Conservation (phyloP, 2,329 filamentous ascomycete genomes). For the Sclerotinia subarctica region DNA sequence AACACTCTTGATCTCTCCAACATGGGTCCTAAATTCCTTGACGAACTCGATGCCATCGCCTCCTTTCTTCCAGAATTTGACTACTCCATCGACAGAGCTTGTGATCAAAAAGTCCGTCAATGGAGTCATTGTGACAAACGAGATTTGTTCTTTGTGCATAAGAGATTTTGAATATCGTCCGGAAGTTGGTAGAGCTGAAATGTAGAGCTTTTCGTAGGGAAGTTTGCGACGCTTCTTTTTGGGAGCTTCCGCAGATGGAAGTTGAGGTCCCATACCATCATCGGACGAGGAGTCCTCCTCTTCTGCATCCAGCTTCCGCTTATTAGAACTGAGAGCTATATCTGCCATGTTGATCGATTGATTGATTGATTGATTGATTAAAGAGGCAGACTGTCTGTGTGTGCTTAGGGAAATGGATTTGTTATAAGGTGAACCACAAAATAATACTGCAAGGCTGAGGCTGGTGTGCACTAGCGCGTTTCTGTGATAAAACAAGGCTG, state of each 20-base stretch:
- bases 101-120: constrained; percentile 94
- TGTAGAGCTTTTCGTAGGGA: constrained; percentile 91
- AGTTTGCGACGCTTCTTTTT: constrained; percentile 91
- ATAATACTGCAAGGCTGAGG: constrained; percentile 19
- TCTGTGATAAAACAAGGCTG: not conserved
- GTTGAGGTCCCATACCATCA: constrained; percentile 89
- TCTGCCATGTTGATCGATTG: constrained; percentile 37
- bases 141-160: constrained; percentile 96
- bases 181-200: constrained; percentile 81
- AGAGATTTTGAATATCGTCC: constrained; percentile 87
- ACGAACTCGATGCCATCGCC: constrained; percentile 91
- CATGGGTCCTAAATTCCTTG: constrained; percentile 93
- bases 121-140: constrained; percentile 84
- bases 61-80: constrained; percentile 99
- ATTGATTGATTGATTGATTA: not conserved
- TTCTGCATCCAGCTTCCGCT: constrained; percentile 46
- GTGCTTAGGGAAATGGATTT: not conserved
- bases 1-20: constrained; percentile 77
- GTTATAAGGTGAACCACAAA: not conserved
- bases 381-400: not conserved
- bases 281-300: constrained; percentile 59
- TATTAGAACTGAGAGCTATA: constrained; percentile 44
- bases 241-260: constrained; percentile 73
- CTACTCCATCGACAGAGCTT: constrained; percentile 87
- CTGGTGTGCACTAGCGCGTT: not conserved